Conservation (phyloP, 2,329 filamentous ascomycete genomes). For the Erysiphe pulchra region DNA sequence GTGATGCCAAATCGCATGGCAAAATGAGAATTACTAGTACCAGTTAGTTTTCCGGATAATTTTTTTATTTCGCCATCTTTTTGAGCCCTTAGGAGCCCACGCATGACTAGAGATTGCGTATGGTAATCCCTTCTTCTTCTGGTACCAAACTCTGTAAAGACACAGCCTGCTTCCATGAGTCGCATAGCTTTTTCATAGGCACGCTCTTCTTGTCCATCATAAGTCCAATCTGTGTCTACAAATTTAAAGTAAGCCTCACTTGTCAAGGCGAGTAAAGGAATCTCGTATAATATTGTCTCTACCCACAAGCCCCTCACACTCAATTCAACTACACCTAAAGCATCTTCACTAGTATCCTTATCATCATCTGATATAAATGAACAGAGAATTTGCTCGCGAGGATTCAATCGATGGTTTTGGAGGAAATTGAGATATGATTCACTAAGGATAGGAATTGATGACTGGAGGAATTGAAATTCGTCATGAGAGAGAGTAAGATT, state of each 20-base stretch:
- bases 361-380: conserved; percentile 23
- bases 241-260: conserved; percentile 97
- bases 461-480: conserved; percentile 55
- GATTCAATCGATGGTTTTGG: conserved; percentile 54
- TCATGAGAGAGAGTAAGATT: no score
- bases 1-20: conserved; percentile 75
- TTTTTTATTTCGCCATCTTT: conserved; percentile 40
- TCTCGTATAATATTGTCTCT: conserved; percentile 94
- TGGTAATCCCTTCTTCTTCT: conserved; percentile 77
- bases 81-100: conserved; percentile 56
- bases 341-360: conserved; percentile 35
- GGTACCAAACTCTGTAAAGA: conserved; percentile 85
- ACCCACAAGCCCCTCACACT: conserved; percentile 64
- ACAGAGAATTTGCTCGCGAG: conserved; percentile 52
- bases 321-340: conserved; percentile 52
- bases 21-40: conserved; percentile 90
- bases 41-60: conserved; percentile 47
- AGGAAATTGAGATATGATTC: conserved; percentile 59
- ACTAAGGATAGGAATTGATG: conserved; percentile 58
- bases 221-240: conserved; percentile 77
- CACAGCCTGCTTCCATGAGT: conserved; percentile 59
- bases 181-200: conserved; percentile 58
- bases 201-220: conserved; percentile 64
- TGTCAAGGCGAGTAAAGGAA: conserved; percentile 71
- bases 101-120: conserved; percentile 77